Base-by-base conservation (phyloP, 495 filamentous ascomycete genomes). In the Saxophila tyrrhenica region DNA sequence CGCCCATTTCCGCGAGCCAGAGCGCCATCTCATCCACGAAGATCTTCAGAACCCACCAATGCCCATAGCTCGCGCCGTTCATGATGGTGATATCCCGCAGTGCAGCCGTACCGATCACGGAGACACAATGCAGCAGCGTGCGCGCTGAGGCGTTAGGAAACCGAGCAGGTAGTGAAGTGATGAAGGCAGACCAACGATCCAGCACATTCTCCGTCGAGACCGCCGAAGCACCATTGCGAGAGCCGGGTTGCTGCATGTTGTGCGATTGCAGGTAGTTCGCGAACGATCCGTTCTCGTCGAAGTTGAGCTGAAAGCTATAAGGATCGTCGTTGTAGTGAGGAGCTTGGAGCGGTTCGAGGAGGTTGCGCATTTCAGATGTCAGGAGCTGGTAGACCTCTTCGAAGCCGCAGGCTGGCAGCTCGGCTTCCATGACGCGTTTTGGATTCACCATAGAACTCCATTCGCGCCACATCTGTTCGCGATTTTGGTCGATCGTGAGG, bases 1-100 rank as follows among this genome's bases (percentile, higher is more conserved):
- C 92, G 19, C 92, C 92, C 52, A 89, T 84, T 62, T 95, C 89
- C 0, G 88, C 90, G 60, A 94, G 75, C 79, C 92, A 97, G 38
- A 83, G 71, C 62, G 89, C 80, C 89, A 94, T 94, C 69, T 96
- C 92, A 65, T 96, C 91, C 50, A 98, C 79, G 75, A 89, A 98
- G 50, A 90, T 88, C 65, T 96, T 95, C n/a, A 87, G 89, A 51
- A 95, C 85, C 89, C 92, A 96, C 92, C 92, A 98, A 1, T 86
- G 83, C 15, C 87, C 88, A 64, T 95, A 98, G 62, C 87, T 94
- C 55, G 82, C 79, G 10, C 86, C 88, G 55, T 85, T 82, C 22
- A 78, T 78, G 21, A 96, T 81, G 8, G 91, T 96, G 53, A 91
- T 75, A 60, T 90, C 87, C 39, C 87, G 75, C 65, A 91, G 72